Base-by-base conservation (phyloP, 176 grass and related monocot genomes). In the Oryza australiensis region DNA sequence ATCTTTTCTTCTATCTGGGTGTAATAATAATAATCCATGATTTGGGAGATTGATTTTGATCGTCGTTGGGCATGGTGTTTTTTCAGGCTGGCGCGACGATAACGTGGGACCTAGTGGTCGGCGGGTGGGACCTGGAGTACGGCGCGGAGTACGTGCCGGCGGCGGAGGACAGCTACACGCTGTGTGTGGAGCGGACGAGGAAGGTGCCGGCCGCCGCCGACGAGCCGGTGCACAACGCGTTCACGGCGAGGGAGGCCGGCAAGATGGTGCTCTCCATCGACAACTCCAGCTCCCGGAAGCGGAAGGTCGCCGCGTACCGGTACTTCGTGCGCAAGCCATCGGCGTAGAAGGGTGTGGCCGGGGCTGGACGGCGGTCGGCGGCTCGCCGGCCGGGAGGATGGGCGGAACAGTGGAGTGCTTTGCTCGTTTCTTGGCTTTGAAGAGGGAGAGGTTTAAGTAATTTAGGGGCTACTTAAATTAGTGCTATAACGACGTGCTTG, bases 231-330 rank as follows among this genome's bases (percentile, higher is more conserved):
- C 92, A 91, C 85, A 91, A 98, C 40, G 38, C 79, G 0, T 98
- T 98, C 90, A 91, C 88, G 2, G 88, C 95, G 11, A 90, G 85
- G 67, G 95, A 98, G 78, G 51, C 86, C 13, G 95, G 95, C 62
- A 98, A 98, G 78, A 91, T 98, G 95, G 90, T 98, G 82, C 70
- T 98, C 3, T 95, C 95, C 43, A 88, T 95, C 12, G 92, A 98
- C 80, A 98, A 98, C 79, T 93, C 92, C 1, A 75, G 79, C 14
- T 98, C 95, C 18, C 71, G 95, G 72, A 95, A 91, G 82, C 85
- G 88, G 30, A 98, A 98, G 88, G 95, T 95, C n/a, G 92, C 92
- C 1, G 95, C 95, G 0, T 98, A 98, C 82, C 73, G 95, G 64
- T 98, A 98, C 82, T 95, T 89, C 40, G 92, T 98, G 63, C 92